Conservation (phyloP, 2,329 filamentous ascomycete species). For the Xylariales sp. region DNA sequence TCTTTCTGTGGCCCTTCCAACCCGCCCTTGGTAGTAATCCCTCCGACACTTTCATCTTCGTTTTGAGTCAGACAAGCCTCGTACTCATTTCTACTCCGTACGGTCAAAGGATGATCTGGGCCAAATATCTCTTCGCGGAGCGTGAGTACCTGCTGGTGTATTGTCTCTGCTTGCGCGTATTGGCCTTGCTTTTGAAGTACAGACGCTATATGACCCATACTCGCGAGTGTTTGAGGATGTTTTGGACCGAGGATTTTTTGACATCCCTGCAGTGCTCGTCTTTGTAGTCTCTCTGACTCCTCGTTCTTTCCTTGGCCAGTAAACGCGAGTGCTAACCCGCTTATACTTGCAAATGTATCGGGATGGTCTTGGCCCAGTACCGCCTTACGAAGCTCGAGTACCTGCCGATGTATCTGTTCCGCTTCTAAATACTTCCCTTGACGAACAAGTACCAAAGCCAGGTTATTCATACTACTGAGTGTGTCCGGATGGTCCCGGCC, state of each 20-base stretch:
- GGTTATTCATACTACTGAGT: not conserved
- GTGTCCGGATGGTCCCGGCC: not conserved
- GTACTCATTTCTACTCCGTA: too few species aligned
- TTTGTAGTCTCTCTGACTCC: not conserved
- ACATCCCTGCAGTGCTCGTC: not conserved
- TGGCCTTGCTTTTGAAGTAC: too few species aligned
- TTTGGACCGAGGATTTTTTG: not conserved
- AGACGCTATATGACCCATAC: too few species aligned
- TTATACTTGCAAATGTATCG: not conserved
- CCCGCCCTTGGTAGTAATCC: too few species aligned
- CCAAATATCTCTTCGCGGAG: too few species aligned
- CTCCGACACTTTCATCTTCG: too few species aligned
- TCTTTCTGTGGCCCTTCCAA: too few species aligned
- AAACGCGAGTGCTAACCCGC: not conserved
- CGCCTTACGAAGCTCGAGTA: not conserved
- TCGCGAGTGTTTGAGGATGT: not conserved
- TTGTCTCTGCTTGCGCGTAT: too few species aligned
- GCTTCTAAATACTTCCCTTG: not conserved
- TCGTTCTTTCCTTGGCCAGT: not conserved
- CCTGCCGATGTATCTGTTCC: not conserved
- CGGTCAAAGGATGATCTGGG: too few species aligned
- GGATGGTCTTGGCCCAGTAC: slow-evolving; percentile 1
- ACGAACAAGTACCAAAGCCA: not conserved
- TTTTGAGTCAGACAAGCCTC: too few species aligned
- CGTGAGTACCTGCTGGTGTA: too few species aligned